Conservation (phyloP, 2,329 filamentous ascomycete species). For the Colletotrichum siamense region DNA sequence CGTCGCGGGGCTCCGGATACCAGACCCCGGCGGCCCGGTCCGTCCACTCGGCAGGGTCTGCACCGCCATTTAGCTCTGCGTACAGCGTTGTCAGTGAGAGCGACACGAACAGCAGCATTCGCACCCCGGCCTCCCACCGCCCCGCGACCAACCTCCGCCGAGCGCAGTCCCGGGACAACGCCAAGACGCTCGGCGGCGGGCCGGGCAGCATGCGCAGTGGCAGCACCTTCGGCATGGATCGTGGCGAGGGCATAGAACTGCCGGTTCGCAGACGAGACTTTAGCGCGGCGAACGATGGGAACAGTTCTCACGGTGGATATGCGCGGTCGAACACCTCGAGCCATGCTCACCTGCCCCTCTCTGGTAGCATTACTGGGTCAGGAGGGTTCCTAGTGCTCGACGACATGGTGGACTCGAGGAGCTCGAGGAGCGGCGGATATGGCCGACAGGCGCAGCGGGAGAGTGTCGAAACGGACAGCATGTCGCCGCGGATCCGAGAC, state of each 20-base stretch:
- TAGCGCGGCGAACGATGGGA: slow-evolving; percentile 5
- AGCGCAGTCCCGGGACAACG: slow-evolving; percentile 23
- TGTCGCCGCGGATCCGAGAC: slow-evolving; percentile 38
- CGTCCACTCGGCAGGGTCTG: slow-evolving; percentile 22
- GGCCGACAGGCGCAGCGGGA: slow-evolving; percentile 16
- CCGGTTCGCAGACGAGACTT: slow-evolving; percentile 20
- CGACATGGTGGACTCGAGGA: slow-evolving; percentile 28
- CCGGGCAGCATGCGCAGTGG: slow-evolving; percentile 17
- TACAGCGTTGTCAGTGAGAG: slow-evolving; percentile 33
- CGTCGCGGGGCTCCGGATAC: slow-evolving; percentile 19
- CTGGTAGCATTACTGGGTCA: slow-evolving; percentile 10
- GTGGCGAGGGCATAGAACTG: slow-evolving; percentile 31
- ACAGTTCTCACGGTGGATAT: slow-evolving; percentile 13
- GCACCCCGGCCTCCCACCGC: slow-evolving; percentile 25
- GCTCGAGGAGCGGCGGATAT: neutral
- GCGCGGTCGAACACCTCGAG: slow-evolving; percentile 15
- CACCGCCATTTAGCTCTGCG: slow-evolving; percentile 30
- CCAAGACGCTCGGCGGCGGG: neutral
- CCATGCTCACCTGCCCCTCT: slow-evolving; percentile 20
- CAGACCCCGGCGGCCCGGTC: slow-evolving; percentile 27
- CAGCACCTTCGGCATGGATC: slow-evolving; percentile 22
- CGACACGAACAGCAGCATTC: slow-evolving; percentile 30
- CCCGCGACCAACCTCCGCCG: slow-evolving; percentile 4
- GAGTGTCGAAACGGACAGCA: slow-evolving; percentile 25
- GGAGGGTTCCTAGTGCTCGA: slow-evolving; percentile 30